Percentiles rank a stretch among this genome's conserved stretches.
Evolutionary conservation across 306 rosid genomes (phyloP).

Genomic region (Cicer bijugum): DNA sequence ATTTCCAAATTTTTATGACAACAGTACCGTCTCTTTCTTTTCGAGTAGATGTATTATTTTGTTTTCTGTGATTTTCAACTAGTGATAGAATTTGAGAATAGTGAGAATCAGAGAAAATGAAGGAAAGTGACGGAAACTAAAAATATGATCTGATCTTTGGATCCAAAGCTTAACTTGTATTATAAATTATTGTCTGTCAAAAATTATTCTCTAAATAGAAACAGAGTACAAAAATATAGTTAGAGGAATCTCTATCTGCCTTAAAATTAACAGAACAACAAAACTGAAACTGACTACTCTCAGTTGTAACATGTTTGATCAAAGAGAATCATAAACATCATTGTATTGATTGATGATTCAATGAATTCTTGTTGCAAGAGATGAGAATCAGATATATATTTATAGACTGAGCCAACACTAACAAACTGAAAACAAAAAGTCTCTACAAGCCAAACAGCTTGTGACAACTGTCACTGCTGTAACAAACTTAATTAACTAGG

Average conservation of each 20-base stretch:
- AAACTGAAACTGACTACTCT: conserved; percentile 1
- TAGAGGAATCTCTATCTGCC: neutral
- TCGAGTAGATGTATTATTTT: neutral
- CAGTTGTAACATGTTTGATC: neutral
- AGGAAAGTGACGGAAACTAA: neutral
- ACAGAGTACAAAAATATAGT: neutral
- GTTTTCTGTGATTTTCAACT: conserved; percentile 7
- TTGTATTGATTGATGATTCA: neutral
- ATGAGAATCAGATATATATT: neutral
- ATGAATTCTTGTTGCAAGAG: neutral
- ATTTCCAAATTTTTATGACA: neutral
- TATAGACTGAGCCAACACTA: neutral
- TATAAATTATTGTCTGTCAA: conserved; percentile 8
- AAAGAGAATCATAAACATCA: conserved; percentile 7
- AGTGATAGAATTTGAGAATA: conserved; percentile 1
- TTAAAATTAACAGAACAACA: neutral
- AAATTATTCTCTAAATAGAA: neutral
- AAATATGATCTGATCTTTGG: neutral
- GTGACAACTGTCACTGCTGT: neutral
- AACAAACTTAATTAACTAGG: neutral
- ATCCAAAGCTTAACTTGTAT: conserved; percentile 7
- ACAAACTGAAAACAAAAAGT: neutral
- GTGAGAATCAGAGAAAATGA: neutral
- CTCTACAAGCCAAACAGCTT: neutral
- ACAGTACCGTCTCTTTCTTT: neutral